Evolutionary conservation across 1,284 basidiomycete genomes (phyloP).

Genomic region (Kwoniella shivajii): DNA sequence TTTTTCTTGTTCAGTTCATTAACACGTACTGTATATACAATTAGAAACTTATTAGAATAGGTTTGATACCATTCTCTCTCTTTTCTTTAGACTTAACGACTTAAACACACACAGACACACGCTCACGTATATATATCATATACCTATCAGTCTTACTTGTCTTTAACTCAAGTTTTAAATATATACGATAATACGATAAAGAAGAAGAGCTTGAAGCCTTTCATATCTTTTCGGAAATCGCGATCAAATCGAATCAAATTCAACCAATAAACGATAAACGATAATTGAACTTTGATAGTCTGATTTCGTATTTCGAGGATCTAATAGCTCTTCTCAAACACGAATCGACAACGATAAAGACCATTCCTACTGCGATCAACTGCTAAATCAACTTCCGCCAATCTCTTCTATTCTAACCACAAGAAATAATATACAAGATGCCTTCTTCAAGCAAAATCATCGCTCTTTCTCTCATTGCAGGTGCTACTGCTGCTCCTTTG

Average conservation of each 20-base stretch:
- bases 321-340: too few species aligned
- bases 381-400: neutral
- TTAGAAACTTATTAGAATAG: neutral
- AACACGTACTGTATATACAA: slow-evolving; percentile 5
- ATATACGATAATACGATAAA: neutral
- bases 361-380: too few species aligned
- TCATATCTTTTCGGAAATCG: neutral
- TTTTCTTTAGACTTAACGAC: too few species aligned
- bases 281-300: neutral
- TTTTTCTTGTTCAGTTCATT: too few species aligned
- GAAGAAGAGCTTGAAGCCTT: neutral
- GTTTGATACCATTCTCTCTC: slow-evolving; percentile 18
- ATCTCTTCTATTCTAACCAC: neutral
- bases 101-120: too few species aligned
- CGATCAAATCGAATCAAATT: too few species aligned
- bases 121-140: too few species aligned
- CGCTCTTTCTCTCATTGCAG: slow-evolving; percentile 18
- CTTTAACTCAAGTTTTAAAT: too few species aligned
- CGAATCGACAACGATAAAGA: too few species aligned
- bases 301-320: too few species aligned
- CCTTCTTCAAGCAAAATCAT: slow-evolving; percentile 14
- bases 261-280: neutral
- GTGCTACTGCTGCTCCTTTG: slow-evolving; percentile 15
- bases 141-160: too few species aligned
- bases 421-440: slow-evolving; percentile 7